phyloP scores from a whole-genome alignment of 2,329 filamentous ascomycete genomes.

The Sclerotinia glacialis region DNA sequence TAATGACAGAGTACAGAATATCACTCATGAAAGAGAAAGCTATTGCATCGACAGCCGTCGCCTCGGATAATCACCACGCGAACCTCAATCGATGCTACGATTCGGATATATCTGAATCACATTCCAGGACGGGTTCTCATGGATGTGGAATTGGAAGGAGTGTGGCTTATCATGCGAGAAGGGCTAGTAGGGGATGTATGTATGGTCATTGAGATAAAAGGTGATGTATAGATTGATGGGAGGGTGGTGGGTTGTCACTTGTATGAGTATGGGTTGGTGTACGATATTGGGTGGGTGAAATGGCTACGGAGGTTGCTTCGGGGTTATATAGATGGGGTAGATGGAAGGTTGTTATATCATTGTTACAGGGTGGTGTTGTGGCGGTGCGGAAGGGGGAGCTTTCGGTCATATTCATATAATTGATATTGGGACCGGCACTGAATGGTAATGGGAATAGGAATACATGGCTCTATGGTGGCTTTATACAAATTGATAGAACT shows the following conservation, averaged over 20 bases:
- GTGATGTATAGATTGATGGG: neutral
- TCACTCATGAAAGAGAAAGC: constrained; percentile 39
- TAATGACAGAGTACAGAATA: constrained; percentile 26
- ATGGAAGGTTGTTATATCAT: neutral
- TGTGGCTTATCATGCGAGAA: constrained; percentile 34
- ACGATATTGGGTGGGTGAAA: neutral
- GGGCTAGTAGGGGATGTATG: constrained; percentile 30
- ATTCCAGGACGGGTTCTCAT: constrained; percentile 28
- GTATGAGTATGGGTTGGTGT: constrained; percentile 17
- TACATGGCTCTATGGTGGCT: neutral
- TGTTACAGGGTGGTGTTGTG: neutral
- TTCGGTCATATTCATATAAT: neutral
- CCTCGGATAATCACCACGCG: constrained; percentile 28
- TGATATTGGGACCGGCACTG: neutral
- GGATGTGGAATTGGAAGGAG: constrained; percentile 31
- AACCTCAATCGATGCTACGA: constrained; percentile 20
- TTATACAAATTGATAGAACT: neutral
- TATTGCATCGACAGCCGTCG: constrained; percentile 37
- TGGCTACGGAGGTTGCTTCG: neutral
- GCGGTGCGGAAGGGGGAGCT: neutral
- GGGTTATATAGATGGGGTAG: neutral
- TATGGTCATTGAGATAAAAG: constrained; percentile 1
- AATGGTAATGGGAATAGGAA: neutral
- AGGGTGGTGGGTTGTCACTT: neutral
- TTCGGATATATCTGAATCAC: constrained; percentile 22